Evolutionary conservation across 129 eudicot species (phyloP), one percentile per base, ranked within the genome.

Genomic region (Flaveria sonorensis): DNA sequence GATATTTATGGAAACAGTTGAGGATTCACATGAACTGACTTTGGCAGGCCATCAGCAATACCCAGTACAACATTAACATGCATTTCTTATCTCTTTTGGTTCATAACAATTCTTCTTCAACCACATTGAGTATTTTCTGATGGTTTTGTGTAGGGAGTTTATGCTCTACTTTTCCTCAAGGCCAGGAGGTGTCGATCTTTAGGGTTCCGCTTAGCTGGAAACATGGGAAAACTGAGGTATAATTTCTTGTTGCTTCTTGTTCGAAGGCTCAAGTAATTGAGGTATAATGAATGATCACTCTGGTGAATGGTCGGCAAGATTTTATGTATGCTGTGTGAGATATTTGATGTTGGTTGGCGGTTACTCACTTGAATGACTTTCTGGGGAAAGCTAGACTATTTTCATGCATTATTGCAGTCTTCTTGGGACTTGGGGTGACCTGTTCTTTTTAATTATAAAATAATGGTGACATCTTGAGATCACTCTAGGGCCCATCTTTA

Each of bases 201-300:
- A 76, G 98, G 96, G 9, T 83, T 88, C 30, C 97, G 98, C 53
- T 86, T 93, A 75, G 97, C 98, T 82, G 89, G 81, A 60, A 81
- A 83, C 68, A 77, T 91, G 89, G 93, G 96, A 78, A 93, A 88
- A 57, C 72, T 93, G 83, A 88, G 97, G 98, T 93, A 84, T 75
- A 9, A 5, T 63, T 53, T 74, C 48, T 24, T 68, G 40, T 53
- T 23, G 4, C 60, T 74, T 66, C 72, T 75, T 63, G 66, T 68
- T 52, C 24, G 68, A 61, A 61, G 43, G 74, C 46, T 16, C 62
- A 32, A 32, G 18, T 12, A 32, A 11, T 12, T 43, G 26, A 32
- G 7, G 23, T 60, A 46, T 20, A 61, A 14, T 43, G 70, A 26
- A 21, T 74, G 26, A 43, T 59, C 12, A 46, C 43, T 47, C 23